phyloP scores from a whole-genome alignment of 2,329 filamentous ascomycete genomes.

The Paraphoma sp. region DNA sequence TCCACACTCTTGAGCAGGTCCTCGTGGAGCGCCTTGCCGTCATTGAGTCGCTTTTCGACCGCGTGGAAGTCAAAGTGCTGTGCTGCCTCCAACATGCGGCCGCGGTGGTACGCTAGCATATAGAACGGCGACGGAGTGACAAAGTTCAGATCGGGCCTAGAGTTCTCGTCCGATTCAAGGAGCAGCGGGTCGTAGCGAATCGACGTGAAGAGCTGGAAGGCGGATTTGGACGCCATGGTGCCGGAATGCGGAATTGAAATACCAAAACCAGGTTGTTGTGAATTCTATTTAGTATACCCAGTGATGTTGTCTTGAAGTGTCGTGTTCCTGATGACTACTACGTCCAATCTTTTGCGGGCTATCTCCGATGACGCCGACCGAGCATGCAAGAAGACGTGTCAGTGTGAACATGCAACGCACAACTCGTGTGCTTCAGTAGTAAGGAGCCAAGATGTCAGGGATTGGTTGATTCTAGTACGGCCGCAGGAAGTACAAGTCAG shows the following conservation, averaged over 20 bases:
- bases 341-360: background rate
- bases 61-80: constrained; percentile 57
- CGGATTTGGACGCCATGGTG: constrained; percentile 26
- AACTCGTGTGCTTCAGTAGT: no score
- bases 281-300: no score
- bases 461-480: no score
- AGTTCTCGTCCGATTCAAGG: constrained; percentile 46
- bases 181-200: constrained; percentile 49
- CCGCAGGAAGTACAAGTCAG: no score
- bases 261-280: no score
- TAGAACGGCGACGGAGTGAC: constrained; percentile 70
- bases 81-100: constrained; percentile 72
- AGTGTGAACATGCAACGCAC: background rate
- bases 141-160: constrained; percentile 58
- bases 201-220: constrained; percentile 49
- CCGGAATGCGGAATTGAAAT: background rate
- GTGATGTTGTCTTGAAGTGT: no score
- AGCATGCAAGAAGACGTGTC: background rate
- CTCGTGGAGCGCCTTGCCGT: constrained; percentile 42
- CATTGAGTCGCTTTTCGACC: constrained; percentile 40
- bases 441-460: no score
- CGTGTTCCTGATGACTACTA: background rate
- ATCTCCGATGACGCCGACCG: constrained; percentile 16
- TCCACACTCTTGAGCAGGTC: constrained; percentile 43
- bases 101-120: constrained; percentile 78